These are phyloP conservation scores for Helianthus annuus DNA, from an alignment of 129 eudicot species.

Conservation along the genomic window DNA sequence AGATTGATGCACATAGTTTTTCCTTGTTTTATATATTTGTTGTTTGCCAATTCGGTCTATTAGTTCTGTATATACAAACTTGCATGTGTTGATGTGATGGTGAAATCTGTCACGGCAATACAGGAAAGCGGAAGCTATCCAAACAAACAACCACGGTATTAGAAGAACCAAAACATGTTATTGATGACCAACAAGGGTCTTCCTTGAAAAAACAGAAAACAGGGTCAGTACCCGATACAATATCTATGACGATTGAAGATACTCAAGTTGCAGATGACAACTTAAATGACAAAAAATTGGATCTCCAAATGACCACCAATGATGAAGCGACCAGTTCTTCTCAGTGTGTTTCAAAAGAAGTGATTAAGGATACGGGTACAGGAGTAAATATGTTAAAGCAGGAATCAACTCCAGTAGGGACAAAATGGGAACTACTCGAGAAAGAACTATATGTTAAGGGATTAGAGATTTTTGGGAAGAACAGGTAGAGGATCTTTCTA, in stretches of 20 bases:
- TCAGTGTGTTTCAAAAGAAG: constrained; percentile 9
- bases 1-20: constrained; percentile 21
- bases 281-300: constrained; percentile 27
- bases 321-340: constrained; percentile 32
- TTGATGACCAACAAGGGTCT: constrained; percentile 38
- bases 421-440: constrained; percentile 84
- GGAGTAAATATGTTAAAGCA: constrained; percentile 29
- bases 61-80: constrained; percentile 4
- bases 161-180: constrained; percentile 32
- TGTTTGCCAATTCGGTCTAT: neutral
- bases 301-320: constrained; percentile 21
- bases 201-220: constrained; percentile 54
- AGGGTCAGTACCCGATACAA: constrained; percentile 31
- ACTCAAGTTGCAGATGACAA: constrained; percentile 26
- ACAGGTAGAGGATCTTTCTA: constrained; percentile 54
- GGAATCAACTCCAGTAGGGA: constrained; percentile 23
- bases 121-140: constrained; percentile 52
- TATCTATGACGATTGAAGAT: constrained; percentile 30
- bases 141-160: constrained; percentile 26
- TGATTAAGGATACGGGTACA: constrained; percentile 23
- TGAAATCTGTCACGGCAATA: constrained; percentile 28
- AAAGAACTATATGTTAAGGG: constrained; percentile 86
- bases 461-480: constrained; percentile 91
- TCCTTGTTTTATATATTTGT: neutral
- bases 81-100: constrained; percentile 21